Evolutionary conservation across 108 stramenopile species (phyloP).

Genomic region (Stephanodiscus triporus): DNA sequence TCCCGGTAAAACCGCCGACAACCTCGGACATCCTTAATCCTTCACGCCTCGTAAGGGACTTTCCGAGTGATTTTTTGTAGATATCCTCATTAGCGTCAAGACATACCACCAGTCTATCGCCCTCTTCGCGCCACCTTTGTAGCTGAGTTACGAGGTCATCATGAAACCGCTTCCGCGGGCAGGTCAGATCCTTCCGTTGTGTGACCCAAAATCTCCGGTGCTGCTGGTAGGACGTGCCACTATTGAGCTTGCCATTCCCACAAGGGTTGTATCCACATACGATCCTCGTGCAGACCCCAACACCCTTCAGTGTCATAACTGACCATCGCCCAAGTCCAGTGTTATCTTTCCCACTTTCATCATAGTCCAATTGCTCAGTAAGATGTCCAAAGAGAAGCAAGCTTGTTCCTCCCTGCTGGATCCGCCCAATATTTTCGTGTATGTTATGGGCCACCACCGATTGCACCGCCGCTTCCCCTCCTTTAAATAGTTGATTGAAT

Average conservation of each 20-base stretch:
- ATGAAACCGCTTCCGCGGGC: neutral
- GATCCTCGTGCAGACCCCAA: neutral
- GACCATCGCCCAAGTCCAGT: slow-evolving; percentile 11
- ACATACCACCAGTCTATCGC: slow-evolving; percentile 14
- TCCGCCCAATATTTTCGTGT: slow-evolving; percentile 10
- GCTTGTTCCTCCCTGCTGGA: slow-evolving; percentile 16
- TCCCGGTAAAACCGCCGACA: slow-evolving; percentile 4
- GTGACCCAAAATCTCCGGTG: neutral
- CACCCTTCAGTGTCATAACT: slow-evolving; percentile 4
- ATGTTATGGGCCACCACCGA: slow-evolving; percentile 9
- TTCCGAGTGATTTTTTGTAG: neutral
- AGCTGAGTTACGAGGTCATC: slow-evolving; percentile 2
- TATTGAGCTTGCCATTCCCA: neutral
- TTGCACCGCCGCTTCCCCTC: slow-evolving; percentile 9
- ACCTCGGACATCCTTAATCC: slow-evolving; percentile 9
- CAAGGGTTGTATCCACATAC: neutral
- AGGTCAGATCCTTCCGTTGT: neutral
- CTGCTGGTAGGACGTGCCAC: neutral
- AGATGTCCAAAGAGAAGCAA: slow-evolving; percentile 3
- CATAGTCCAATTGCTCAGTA: neutral
- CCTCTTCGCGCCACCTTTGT: neutral
- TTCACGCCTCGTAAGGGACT: neutral
- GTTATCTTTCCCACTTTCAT: slow-evolving; percentile 3
- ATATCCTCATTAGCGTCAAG: slow-evolving; percentile 19
- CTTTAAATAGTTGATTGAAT: slow-evolving; percentile 13